Evolutionary conservation across 345 rosid genomes (phyloP), one percentile per base, ranked within the genome.

Genomic region (Physaria fendleri): DNA sequence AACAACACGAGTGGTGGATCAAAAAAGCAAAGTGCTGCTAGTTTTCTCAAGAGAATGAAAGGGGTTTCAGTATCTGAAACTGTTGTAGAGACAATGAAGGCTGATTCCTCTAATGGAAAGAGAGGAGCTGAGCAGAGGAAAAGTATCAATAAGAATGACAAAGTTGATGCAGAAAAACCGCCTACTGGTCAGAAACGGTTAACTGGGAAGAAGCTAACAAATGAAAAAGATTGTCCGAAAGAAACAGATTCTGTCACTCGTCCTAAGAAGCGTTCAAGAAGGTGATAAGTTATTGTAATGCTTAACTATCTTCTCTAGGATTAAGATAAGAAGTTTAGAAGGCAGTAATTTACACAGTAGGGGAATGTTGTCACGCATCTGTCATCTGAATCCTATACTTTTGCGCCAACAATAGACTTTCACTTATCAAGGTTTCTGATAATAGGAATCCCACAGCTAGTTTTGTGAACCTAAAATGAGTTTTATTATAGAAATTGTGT

Each of bases 41-140:
- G 59, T 61, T 80, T 80, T 76, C 71, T 78, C 62, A 74, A 69
- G 41, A 71, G 85, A 68, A 78, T 78, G 75, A 80, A 62, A 41
- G 62, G 73, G 25, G 65, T 74, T 60, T 69, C 76, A 21, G 43
- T 68, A 4, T 29, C 73, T 22, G 56, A 61, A 32, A 76, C 64
- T 24, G 45, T 54, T n/a, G 12, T 17, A 55, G 76, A 73, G 56
- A 59, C 72, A 0, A 3, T 16, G 38, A 71, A 73, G 73, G 59
- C 10, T 43, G 52, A 39, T 56, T 70, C 82, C 14, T 68, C 68
- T 47, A 50, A 55, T 28, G 74, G 62, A 41, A 78, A 60, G 37
- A 60, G 57, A 67, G 77, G 65, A 43, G 45, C 62, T 29, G 78
- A 69, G 59, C 72, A 57, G 64, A 72, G 63, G 66, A 70, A 40